Percentiles rank a stretch among this genome's conserved stretches.
These are phyloP conservation scores for Stipa capillata DNA, from an alignment of 176 grass and related monocot species.

Conservation along the genomic window DNA sequence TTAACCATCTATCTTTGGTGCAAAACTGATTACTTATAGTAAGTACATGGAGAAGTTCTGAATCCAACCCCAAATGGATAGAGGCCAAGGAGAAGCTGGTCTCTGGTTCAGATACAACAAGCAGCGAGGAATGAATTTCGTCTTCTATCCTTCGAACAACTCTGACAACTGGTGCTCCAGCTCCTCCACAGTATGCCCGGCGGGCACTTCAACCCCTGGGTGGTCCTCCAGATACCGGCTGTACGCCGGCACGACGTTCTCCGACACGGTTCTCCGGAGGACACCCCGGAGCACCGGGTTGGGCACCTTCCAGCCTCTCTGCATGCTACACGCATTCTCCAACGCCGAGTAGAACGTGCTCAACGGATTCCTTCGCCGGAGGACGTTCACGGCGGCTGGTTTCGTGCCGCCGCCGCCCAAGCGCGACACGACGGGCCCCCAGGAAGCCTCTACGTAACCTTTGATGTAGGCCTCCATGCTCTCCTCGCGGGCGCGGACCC, in stretches of 20 bases:
- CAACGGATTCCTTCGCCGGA: not conserved
- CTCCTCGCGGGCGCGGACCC: conserved; percentile 15
- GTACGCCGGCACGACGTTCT: conserved; percentile 17
- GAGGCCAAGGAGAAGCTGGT: not conserved
- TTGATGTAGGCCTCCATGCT: conserved; percentile 22
- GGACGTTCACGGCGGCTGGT: not conserved
- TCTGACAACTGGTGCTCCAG: conserved; percentile 16
- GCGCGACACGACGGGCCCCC: conserved; percentile 12
- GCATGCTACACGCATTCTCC: conserved; percentile 30
- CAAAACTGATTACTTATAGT: not conserved
- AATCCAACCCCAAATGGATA: not conserved
- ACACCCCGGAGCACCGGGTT: not conserved
- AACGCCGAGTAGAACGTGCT: conserved; percentile 4
- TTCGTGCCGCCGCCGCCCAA: not conserved
- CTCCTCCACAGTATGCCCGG: not conserved
- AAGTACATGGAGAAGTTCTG: not conserved
- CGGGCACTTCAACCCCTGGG: not conserved
- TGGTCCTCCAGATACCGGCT: conserved; percentile 3
- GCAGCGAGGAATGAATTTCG: not conserved
- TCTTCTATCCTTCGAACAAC: conserved; percentile 29
- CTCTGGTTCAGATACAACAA: not conserved
- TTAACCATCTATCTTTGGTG: not conserved
- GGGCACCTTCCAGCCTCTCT: conserved; percentile 34
- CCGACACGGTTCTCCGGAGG: not conserved
- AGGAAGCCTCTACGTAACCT: conserved; percentile 1